Base-by-base conservation (phyloP, 768 basidiomycete species). In the Boletus speciosus region DNA sequence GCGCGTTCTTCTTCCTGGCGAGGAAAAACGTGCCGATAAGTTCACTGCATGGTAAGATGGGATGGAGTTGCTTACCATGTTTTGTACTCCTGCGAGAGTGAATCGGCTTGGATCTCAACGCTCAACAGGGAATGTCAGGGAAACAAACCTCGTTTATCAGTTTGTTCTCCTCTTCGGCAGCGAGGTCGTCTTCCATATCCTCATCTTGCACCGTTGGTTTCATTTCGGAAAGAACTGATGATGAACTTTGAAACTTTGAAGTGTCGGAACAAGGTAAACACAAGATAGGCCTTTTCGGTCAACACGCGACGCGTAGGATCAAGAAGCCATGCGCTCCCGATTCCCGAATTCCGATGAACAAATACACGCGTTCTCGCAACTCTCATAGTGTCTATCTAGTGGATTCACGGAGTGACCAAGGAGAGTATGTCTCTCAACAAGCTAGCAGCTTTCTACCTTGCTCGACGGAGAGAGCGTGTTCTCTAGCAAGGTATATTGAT, bases 1-100 rank as follows among this genome's bases (percentile, higher is more conserved):
- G 96, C 49, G 95, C 93, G 73, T 95, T 96, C 76, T 93, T 93
- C 79, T 93, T 93, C 90, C 90, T 93, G 69, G 46, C 47, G 40
- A 55, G 45, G 29, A 32, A 19, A 27, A 23, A 35, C 6, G 25
- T 35, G 31, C 19, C 34, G 42, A 52, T 54, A n/a, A 54, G 31
- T 36, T 4, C 31, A 34, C 11, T 45, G 36, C 1, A 35, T 15
- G 42, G 39, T 9, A 19, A 39, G 37, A 43, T 11, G 47, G 21
- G 12, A 31, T 37, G 54, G 44, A 66, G 62, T 62, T 40, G n/a
- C 67, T 41, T 27, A 88, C 90, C 90, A 92, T 61, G 83, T 90
- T 73, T 92, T 92, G 67, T 92, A 92, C 70, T 92, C 90, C 88
- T 92, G 55, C 23, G 49, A 60, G 52, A 32, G 42, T 11, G 47